Conservation (phyloP, 306 rosid genomes). For the Rosa lucieae region DNA sequence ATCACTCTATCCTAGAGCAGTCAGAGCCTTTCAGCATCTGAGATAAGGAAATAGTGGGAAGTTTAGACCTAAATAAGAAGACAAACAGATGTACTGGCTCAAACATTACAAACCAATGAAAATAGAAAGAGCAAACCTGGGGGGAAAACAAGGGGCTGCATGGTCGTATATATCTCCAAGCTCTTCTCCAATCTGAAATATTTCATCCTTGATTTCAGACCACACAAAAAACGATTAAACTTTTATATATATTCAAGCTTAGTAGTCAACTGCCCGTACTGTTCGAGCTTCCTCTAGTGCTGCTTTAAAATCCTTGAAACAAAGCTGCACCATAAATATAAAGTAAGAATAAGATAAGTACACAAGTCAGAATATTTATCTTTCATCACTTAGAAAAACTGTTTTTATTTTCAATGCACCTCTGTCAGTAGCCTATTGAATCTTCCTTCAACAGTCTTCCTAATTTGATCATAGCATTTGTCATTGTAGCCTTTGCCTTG, state of each 20-base stretch:
- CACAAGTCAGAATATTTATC: neutral
- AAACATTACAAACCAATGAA: conserved; percentile 24
- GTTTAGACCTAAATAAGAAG: conserved; percentile 1
- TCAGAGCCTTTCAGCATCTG: neutral
- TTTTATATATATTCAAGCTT: neutral
- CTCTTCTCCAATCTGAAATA: conserved; percentile 82
- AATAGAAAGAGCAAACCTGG: conserved; percentile 66
- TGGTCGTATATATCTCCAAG: conserved; percentile 92
- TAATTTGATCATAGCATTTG: conserved; percentile 89
- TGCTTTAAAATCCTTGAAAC: conserved; percentile 84
- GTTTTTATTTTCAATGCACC: conserved; percentile 39
- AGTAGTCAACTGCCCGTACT: conserved; percentile 42
- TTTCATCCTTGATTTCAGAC: neutral
- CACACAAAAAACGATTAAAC: neutral
- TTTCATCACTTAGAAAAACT: neutral
- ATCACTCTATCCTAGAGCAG: neutral
- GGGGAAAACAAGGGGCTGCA: conserved; percentile 93
- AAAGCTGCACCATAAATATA: conserved; percentile 65
- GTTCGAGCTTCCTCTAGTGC: conserved; percentile 88
- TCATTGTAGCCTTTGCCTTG: conserved; percentile 92
- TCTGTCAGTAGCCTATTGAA: conserved; percentile 81
- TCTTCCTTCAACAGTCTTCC: conserved; percentile 88
- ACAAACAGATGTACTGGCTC: conserved; percentile 23
- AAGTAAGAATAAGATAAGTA: conserved; percentile 24
- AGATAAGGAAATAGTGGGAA: neutral